Percentiles rank a stretch among this genome's conserved stretches.
Conservation (phyloP, 805 yeast genomes). For the Wickerhamiella nectarea region DNA sequence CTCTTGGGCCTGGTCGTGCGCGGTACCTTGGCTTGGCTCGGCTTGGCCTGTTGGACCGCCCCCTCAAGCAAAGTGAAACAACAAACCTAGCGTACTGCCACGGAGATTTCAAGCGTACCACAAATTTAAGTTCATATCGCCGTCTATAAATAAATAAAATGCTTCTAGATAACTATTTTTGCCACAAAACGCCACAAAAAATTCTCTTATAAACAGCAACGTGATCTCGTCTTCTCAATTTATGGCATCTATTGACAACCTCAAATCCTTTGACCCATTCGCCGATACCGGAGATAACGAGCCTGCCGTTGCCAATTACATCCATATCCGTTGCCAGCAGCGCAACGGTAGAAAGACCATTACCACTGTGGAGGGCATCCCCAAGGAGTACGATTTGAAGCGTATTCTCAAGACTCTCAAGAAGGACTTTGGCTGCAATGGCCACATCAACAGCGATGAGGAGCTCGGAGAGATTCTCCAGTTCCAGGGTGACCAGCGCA, state of each 20-base stretch:
- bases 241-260: slow-evolving; percentile 65
- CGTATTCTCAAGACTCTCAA: slow-evolving; percentile 85
- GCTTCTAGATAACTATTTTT: not conserved
- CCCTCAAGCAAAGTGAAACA: too few species aligned
- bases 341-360: slow-evolving; percentile 98
- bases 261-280: slow-evolving; percentile 62
- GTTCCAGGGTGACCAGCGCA: slow-evolving; percentile 97
- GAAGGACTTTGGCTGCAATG: slow-evolving; percentile 98
- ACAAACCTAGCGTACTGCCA: too few species aligned
- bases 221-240: slow-evolving; percentile 14
- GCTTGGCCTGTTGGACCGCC: too few species aligned
- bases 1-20: too few species aligned
- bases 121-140: too few species aligned
- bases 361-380: slow-evolving; percentile 96
- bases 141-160: too few species aligned
- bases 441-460: slow-evolving; percentile 91
- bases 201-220: slow-evolving; percentile 5
- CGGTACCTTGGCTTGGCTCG: too few species aligned
- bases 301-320: slow-evolving; percentile 83
- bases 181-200: not conserved
- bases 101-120: too few species aligned
- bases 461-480: slow-evolving; percentile 96
- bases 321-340: slow-evolving; percentile 97
- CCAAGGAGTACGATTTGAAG: slow-evolving; percentile 87
- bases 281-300: slow-evolving; percentile 99